These are phyloP conservation scores for Saccharomyces hybrid DNA, from an alignment of 1,139 yeast genomes.

Conservation along the genomic window DNA sequence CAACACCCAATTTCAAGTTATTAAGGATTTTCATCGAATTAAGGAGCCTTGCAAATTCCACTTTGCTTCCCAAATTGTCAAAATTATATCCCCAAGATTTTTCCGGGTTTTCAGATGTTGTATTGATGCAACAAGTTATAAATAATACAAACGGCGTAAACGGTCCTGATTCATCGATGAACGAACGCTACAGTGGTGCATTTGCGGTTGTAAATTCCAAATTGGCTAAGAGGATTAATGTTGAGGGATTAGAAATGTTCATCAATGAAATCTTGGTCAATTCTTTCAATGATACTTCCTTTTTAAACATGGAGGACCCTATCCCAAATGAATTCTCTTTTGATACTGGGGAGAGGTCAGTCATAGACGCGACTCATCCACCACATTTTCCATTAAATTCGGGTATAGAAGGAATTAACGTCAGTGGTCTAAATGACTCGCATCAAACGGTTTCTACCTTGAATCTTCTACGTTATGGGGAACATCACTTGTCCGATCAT, in stretches of 20 bases:
- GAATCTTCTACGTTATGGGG: neutral
- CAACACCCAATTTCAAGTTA: conserved; percentile 30
- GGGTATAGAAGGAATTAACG: neutral
- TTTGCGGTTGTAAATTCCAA: neutral
- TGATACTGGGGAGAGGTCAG: conserved; percentile 3
- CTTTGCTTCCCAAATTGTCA: conserved; percentile 25
- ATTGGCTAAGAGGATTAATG: conserved; percentile 4
- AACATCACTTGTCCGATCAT: neutral
- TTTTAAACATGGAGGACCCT: conserved; percentile 23
- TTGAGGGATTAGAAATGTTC: conserved; percentile 21
- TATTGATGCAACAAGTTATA: neutral
- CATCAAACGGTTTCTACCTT: neutral
- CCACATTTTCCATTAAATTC: neutral
- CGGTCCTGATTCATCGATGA: conserved; percentile 1
- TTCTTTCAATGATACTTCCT: conserved; percentile 30
- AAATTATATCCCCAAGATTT: conserved; percentile 19
- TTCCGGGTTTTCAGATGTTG: conserved; percentile 8
- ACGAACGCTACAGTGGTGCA: conserved; percentile 1
- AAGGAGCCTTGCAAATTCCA: conserved; percentile 24
- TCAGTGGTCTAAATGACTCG: neutral
- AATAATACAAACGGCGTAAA: conserved; percentile 12
- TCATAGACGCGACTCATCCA: neutral
- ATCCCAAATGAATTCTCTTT: conserved; percentile 17
- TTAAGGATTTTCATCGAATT: conserved; percentile 28
- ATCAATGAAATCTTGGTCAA: conserved; percentile 28